Conservation (phyloP, 2,329 filamentous ascomycete species). For the Rutstroemia sp. region DNA sequence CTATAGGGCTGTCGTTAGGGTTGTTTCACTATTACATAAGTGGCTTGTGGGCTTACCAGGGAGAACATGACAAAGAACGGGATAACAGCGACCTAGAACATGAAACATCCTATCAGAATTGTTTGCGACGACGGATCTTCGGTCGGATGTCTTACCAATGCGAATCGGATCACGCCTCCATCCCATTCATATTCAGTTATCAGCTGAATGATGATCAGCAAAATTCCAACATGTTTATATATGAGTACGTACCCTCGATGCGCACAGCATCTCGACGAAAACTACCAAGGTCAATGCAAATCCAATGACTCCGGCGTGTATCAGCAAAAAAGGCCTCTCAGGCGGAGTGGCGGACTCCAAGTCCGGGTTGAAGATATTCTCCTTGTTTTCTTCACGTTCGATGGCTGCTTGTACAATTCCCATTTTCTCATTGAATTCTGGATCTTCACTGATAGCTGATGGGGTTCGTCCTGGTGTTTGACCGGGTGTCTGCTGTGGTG, state of each 20-base stretch:
- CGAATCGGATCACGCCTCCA: constrained; percentile 14
- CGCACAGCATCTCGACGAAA: constrained; percentile 17
- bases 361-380: constrained; percentile 15
- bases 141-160: constrained; percentile 3
- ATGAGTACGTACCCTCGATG: constrained; percentile 9
- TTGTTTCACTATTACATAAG: constrained; percentile 21
- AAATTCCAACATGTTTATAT: not conserved
- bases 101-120: not conserved
- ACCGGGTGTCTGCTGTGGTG: constrained; percentile 4
- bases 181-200: constrained; percentile 18
- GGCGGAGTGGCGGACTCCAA: constrained; percentile 11
- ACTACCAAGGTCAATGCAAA: constrained; percentile 17
- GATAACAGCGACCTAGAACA: constrained; percentile 10
- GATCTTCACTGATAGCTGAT: constrained; percentile 8
- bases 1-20: not conserved
- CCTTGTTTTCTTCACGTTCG: constrained; percentile 16
- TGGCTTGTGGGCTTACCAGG: constrained; percentile 11
- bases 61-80: constrained; percentile 27
- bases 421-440: constrained; percentile 14
- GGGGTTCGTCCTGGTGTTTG: constrained; percentile 7
- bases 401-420: constrained; percentile 15
- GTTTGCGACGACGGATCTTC: not conserved
- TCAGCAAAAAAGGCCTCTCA: constrained; percentile 13
- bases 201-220: constrained; percentile 2
- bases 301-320: constrained; percentile 16